Evolutionary conservation across 1,284 basidiomycete genomes (phyloP).

Genomic region (Tausonia pullulans): DNA sequence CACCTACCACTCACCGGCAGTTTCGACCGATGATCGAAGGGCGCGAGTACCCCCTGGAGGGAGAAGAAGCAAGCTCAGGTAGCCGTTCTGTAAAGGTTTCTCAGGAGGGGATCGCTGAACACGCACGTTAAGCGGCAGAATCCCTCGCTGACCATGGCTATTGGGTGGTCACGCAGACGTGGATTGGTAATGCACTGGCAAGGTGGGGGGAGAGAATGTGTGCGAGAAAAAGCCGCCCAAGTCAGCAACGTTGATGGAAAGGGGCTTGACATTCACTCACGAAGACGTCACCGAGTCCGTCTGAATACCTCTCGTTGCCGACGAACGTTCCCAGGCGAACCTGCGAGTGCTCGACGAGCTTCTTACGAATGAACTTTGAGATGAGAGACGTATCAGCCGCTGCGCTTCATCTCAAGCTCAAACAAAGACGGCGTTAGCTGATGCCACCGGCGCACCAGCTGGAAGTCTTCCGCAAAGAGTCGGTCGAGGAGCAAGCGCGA

Average conservation of each 20-base stretch:
- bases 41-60: slow-evolving; percentile 9
- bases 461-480: slow-evolving; percentile 13
- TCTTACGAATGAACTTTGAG: slow-evolving; percentile 6
- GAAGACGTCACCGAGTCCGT: slow-evolving; percentile 8
- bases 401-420: not conserved
- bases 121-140: slow-evolving; percentile 7
- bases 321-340: slow-evolving; percentile 12
- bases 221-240: not conserved
- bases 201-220: not conserved
- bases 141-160: slow-evolving; percentile 10
- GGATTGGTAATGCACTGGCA: slow-evolving; percentile 14
- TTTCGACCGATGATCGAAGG: slow-evolving; percentile 17
- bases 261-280: not conserved
- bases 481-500: slow-evolving; percentile 12
- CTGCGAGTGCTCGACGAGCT: slow-evolving; percentile 17
- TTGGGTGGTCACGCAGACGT: slow-evolving; percentile 14
- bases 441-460: not conserved
- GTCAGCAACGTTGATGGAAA: not conserved
- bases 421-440: not conserved
- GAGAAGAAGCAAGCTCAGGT: not conserved
- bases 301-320: not conserved
- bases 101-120: not conserved
- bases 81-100: not conserved
- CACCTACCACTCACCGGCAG: slow-evolving; percentile 23
- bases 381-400: not conserved